phyloP scores from a whole-genome alignment of 2,329 filamentous ascomycete genomes.

The Aspergillus nomiae region DNA sequence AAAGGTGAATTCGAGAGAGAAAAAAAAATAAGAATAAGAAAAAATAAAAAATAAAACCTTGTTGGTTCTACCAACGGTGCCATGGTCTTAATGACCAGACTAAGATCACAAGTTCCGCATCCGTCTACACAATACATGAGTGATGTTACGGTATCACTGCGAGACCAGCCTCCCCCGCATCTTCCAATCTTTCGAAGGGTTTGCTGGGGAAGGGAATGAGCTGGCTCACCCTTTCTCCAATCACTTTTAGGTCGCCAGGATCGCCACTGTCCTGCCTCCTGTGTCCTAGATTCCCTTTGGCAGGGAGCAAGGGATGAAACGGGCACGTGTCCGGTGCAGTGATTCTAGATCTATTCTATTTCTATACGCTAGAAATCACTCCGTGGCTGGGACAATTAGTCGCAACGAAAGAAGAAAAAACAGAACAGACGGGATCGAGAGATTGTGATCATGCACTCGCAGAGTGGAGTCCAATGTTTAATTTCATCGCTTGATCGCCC shows the following conservation, averaged over 20 bases:
- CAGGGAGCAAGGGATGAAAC: background rate
- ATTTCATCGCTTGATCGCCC: background rate
- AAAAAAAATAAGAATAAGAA: background rate
- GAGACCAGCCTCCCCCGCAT: background rate
- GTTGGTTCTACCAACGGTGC: background rate
- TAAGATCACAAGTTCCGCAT: background rate
- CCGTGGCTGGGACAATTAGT: background rate
- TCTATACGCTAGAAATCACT: background rate
- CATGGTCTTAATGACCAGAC: background rate
- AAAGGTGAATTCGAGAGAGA: background rate
- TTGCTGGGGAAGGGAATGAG: background rate
- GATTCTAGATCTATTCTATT: background rate
- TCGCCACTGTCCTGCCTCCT: background rate
- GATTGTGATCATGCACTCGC: background rate
- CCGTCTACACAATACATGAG: background rate
- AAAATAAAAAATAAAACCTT: background rate
- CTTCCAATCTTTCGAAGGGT: background rate
- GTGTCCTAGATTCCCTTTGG: background rate
- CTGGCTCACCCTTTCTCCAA: background rate
- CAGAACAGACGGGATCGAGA: background rate
- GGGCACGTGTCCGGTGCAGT: too few species aligned
- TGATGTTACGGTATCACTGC: constrained; percentile 3
- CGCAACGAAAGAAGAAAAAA: background rate
- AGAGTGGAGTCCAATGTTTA: background rate
- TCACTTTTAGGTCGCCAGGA: background rate